Percentiles rank a stretch among this genome's conserved stretches.
phyloP scores from a whole-genome alignment of 2,329 filamentous ascomycete genomes.

The Davidsoniella virescens region DNA sequence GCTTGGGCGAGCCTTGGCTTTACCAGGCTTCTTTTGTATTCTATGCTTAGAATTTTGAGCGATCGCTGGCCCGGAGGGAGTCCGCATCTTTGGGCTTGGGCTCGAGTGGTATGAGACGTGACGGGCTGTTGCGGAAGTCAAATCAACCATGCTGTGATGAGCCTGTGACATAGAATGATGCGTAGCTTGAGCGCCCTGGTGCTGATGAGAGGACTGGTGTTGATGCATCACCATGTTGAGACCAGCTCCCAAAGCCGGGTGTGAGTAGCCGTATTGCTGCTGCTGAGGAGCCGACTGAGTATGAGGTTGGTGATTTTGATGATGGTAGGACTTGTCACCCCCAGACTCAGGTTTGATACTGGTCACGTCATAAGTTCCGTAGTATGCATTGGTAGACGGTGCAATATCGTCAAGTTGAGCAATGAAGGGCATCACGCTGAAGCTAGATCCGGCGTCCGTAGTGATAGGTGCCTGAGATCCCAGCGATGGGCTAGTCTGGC shows the following conservation, averaged over 20 bases:
- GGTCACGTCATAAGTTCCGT: neutral
- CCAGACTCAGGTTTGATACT: neutral
- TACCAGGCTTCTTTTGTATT: neutral
- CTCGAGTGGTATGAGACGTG: neutral
- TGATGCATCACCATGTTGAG: no score
- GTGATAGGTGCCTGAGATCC: slow-evolving; percentile 22
- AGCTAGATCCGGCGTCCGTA: slow-evolving; percentile 22
- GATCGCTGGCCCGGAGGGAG: no score
- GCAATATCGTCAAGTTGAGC: neutral
- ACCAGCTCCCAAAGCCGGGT: no score
- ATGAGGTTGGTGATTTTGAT: neutral
- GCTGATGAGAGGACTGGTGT: no score
- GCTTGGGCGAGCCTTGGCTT: neutral
- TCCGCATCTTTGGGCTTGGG: neutral
- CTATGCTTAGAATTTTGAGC: neutral
- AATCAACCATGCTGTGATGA: no score
- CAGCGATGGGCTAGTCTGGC: slow-evolving; percentile 31
- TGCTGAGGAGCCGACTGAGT: neutral
- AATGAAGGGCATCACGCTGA: slow-evolving; percentile 19
- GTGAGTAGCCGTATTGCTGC: neutral
- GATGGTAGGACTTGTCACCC: slow-evolving; percentile 1
- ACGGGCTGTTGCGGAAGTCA: no score
- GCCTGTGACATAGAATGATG: no score
- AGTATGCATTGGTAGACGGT: neutral
- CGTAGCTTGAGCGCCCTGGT: no score